Evolutionary conservation across 331 rosid genomes (phyloP).

Genomic region (Pyrus hybrid): DNA sequence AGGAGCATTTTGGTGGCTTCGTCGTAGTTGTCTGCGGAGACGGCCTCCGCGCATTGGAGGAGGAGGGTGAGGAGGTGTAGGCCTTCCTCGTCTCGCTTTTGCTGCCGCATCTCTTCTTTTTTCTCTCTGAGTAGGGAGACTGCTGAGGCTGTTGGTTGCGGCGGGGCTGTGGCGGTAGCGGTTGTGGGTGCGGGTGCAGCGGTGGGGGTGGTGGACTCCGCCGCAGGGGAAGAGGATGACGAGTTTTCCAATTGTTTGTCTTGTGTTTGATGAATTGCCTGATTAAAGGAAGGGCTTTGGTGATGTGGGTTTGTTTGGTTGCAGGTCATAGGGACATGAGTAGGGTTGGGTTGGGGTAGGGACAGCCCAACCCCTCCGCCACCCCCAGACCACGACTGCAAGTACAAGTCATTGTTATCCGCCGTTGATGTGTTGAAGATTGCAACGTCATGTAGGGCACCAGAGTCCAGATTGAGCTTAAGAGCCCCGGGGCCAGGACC

Average conservation of each 20-base stretch:
- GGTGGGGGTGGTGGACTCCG: not conserved
- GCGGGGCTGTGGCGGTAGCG: not conserved
- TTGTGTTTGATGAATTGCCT: conserved; percentile 13
- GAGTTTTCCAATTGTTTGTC: conserved; percentile 16
- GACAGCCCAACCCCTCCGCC: not conserved
- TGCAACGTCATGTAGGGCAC: conserved; percentile 8
- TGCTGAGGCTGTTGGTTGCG: not conserved
- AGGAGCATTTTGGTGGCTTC: conserved; percentile 76
- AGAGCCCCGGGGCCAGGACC: not conserved
- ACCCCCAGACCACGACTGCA: conserved; percentile 42
- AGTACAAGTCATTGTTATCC: conserved; percentile 32
- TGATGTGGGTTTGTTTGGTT: conserved; percentile 7
- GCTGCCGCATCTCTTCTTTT: conserved; percentile 69
- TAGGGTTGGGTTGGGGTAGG: conserved; percentile 11
- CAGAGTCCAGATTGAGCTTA: conserved; percentile 16
- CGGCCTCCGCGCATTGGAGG: conserved; percentile 94
- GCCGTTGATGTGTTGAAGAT: conserved; percentile 12
- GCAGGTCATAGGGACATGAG: conserved; percentile 15
- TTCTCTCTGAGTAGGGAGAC: conserved; percentile 29
- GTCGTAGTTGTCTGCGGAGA: conserved; percentile 75
- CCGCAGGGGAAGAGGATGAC: not conserved
- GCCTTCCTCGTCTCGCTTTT: conserved; percentile 83
- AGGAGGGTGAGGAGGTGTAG: conserved; percentile 81
- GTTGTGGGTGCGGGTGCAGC: conserved; percentile 1
- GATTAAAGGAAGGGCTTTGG: conserved; percentile 17